These are phyloP conservation scores for Nelumbo lutea DNA, from an alignment of 164 flowering plant genomes.

Conservation along the genomic window DNA sequence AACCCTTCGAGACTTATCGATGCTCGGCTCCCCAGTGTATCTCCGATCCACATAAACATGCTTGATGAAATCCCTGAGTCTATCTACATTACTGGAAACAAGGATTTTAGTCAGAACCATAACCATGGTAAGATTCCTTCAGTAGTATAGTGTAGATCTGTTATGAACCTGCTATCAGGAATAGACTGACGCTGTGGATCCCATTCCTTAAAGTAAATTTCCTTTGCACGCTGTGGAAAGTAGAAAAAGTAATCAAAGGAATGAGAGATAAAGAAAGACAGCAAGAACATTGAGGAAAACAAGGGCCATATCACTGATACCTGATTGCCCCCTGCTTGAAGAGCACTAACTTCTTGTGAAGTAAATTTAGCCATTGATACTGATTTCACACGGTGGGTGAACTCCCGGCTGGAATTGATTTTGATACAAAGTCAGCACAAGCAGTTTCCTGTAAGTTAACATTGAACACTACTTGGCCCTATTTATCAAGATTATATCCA, in stretches of 20 bases:
- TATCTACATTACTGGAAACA: conserved; percentile 68
- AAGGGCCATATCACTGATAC: conserved; percentile 28
- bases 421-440: background rate
- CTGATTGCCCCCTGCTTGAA: conserved; percentile 95
- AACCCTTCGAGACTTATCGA: conserved; percentile 67
- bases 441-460: background rate
- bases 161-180: conserved; percentile 80
- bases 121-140: background rate
- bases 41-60: conserved; percentile 93
- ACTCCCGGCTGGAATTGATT: conserved; percentile 71
- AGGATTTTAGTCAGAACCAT: conserved; percentile 18
- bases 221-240: conserved; percentile 66
- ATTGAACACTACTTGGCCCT: background rate
- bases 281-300: background rate
- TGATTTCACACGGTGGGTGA: conserved; percentile 95
- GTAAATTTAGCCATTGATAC: conserved; percentile 98
- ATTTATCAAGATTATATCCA: background rate
- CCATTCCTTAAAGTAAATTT: conserved; percentile 79
- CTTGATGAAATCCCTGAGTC: conserved; percentile 85
- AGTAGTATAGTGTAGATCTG: background rate
- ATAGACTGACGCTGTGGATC: conserved; percentile 66
- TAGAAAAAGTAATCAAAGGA: conserved; percentile 5
- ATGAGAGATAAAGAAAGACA: background rate
- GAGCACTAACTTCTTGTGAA: conserved; percentile 82
- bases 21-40: conserved; percentile 71